These are phyloP conservation scores for Cryptococcus sp. DNA, from an alignment of 1,284 basidiomycete genomes.

Conservation along the genomic window DNA sequence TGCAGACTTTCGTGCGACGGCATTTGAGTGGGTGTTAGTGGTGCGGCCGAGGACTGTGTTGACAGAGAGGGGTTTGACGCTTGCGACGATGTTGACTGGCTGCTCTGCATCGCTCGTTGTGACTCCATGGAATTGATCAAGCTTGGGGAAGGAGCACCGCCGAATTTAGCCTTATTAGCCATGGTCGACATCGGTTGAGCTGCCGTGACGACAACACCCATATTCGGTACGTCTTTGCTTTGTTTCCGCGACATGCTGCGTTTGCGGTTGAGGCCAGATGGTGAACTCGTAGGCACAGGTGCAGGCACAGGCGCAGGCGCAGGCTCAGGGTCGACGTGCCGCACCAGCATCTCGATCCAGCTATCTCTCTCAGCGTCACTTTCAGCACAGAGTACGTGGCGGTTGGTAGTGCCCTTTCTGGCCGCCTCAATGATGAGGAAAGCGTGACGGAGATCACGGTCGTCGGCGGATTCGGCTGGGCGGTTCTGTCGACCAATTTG, in stretches of 20 bases:
- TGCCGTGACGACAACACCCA: slow-evolving; percentile 62
- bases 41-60: slow-evolving; percentile 5
- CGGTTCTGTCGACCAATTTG: slow-evolving; percentile 76
- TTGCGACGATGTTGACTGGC: slow-evolving; percentile 17
- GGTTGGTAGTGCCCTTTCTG: slow-evolving; percentile 66
- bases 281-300: slow-evolving; percentile 9
- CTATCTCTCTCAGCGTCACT: slow-evolving; percentile 88
- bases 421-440: slow-evolving; percentile 91
- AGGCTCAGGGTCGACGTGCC: slow-evolving; percentile 57
- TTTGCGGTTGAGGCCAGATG: slow-evolving; percentile 23
- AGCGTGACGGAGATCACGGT: slow-evolving; percentile 92
- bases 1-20: not conserved
- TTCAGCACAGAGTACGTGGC: slow-evolving; percentile 94
- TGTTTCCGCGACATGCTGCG: slow-evolving; percentile 44
- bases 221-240: slow-evolving; percentile 62
- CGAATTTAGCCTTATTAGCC: slow-evolving; percentile 66
- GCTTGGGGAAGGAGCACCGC: slow-evolving; percentile 53
- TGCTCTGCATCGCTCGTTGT: slow-evolving; percentile 36
- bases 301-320: slow-evolving; percentile 37
- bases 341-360: slow-evolving; percentile 92
- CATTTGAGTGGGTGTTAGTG: slow-evolving; percentile 8
- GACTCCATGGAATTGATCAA: slow-evolving; percentile 51
- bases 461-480: slow-evolving; percentile 63
- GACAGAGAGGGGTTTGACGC: slow-evolving; percentile 22
- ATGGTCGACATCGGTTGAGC: slow-evolving; percentile 66